phyloP scores from a whole-genome alignment of 495 filamentous ascomycete species.

The Collariella sp. region DNA sequence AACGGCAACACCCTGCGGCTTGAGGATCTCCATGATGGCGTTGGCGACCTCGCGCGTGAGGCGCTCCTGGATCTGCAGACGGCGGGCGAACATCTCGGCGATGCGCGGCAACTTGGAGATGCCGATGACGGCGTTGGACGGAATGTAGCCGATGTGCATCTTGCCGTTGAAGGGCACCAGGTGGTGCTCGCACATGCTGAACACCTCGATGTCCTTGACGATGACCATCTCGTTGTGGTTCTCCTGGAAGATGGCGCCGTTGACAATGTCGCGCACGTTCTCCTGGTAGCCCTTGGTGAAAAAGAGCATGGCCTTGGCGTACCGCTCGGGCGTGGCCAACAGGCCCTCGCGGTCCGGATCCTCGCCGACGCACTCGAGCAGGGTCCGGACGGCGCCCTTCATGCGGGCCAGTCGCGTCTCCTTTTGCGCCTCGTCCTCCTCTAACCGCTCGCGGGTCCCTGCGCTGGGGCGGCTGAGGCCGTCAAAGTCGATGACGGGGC shows the following conservation, averaged over 20 bases:
- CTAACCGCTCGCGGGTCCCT: constrained; percentile 71
- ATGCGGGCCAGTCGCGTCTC: constrained; percentile 65
- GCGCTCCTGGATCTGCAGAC: constrained; percentile 91
- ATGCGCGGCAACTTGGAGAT: constrained; percentile 93
- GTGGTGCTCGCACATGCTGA: constrained; percentile 94
- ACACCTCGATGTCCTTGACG: constrained; percentile 95
- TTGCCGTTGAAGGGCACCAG: constrained; percentile 94
- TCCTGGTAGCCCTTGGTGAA: constrained; percentile 99
- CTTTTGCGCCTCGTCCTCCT: constrained; percentile 67
- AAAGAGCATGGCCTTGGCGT: constrained; percentile 94
- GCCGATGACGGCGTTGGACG: constrained; percentile 74
- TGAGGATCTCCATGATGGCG: constrained; percentile 82
- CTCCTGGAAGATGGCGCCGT: constrained; percentile 92
- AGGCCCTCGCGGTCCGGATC: constrained; percentile 89
- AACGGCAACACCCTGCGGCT: constrained; percentile 90
- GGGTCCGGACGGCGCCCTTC: constrained; percentile 75
- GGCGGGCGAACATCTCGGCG: constrained; percentile 91
- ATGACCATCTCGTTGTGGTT: constrained; percentile 96
- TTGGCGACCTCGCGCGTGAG: constrained; percentile 94
- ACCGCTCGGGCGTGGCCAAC: constrained; percentile 75
- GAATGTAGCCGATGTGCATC: constrained; percentile 99
- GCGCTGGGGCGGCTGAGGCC: constrained; percentile 63
- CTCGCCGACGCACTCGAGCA: constrained; percentile 93
- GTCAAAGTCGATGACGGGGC: constrained; percentile 66
- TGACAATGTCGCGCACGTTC: constrained; percentile 87